phyloP scores from a whole-genome alignment of 495 filamentous ascomycete genomes.

The Hypoxylon lienhwacheense region DNA sequence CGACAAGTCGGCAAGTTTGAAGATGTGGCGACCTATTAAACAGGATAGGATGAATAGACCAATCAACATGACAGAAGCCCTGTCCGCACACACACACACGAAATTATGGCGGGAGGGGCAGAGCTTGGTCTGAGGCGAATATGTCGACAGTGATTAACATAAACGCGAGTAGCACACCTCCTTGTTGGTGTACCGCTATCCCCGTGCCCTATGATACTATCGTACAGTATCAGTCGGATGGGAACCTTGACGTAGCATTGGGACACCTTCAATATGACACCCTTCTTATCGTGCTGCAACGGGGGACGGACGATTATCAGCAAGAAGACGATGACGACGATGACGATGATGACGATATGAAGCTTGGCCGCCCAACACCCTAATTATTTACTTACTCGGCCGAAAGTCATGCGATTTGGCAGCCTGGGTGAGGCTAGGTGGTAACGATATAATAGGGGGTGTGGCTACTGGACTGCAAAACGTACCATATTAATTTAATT shows the following conservation, averaged over 20 bases:
- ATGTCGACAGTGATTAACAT: neutral
- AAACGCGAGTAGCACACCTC: neutral
- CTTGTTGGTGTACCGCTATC: neutral
- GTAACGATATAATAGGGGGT: too few relatives aligned
- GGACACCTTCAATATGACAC: constrained; percentile 15
- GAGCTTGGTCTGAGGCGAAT: neutral
- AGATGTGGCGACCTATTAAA: constrained; percentile 27
- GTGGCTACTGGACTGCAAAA: neutral
- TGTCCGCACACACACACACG: neutral
- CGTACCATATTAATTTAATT: constrained; percentile 5
- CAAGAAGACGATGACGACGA: neutral
- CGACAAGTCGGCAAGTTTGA: constrained; percentile 9
- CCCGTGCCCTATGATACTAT: neutral
- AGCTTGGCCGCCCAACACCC: constrained; percentile 3
- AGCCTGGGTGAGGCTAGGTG: constrained; percentile 10
- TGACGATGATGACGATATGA: constrained; percentile 4
- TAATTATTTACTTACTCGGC: constrained; percentile 14
- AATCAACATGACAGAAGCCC: constrained; percentile 9
- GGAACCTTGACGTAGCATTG: constrained; percentile 10
- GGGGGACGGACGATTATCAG: constrained; percentile 2
- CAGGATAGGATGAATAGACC: constrained; percentile 3
- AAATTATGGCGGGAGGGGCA: neutral
- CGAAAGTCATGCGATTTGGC: constrained; percentile 3
- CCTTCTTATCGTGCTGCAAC: constrained; percentile 3
- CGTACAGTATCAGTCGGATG: constrained; percentile 5